Conservation (phyloP, 2,329 filamentous ascomycete species). For the Sphaerulina vaccinii region DNA sequence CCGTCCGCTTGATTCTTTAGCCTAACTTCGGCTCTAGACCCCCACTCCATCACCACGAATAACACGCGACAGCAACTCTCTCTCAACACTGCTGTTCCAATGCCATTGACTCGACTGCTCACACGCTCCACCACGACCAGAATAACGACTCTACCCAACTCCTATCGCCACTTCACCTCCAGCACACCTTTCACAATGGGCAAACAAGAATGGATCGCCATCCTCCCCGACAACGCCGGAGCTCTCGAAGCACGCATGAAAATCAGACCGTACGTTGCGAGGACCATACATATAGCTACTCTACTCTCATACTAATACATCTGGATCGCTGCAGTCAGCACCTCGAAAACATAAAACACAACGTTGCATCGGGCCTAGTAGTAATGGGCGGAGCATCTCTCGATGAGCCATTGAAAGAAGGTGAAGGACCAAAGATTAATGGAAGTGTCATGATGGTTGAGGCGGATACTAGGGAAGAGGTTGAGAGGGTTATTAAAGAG, state of each 20-base stretch:
- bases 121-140: neutral
- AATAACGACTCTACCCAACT: neutral
- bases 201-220: conserved; percentile 52
- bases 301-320: neutral
- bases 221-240: conserved; percentile 47
- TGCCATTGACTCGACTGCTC: neutral
- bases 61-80: neutral
- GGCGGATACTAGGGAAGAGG: conserved; percentile 68
- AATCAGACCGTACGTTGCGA: conserved; percentile 42
- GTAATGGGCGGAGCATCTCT: conserved; percentile 71
- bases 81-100: neutral
- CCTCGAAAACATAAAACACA: conserved; percentile 55
- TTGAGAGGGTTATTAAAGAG: conserved; percentile 57
- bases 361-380: conserved; percentile 55
- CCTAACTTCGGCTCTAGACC: neutral
- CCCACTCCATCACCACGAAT: neutral
- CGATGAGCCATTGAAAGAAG: conserved; percentile 62
- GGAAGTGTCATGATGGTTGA: conserved; percentile 69
- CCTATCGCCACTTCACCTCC: conserved; percentile 22
- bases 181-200: conserved; percentile 31
- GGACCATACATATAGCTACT: too few species aligned
- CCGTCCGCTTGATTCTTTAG: neutral
- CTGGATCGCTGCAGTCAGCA: conserved; percentile 51
- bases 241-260: conserved; percentile 46
- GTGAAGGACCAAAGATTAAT: conserved; percentile 66